Conservation (phyloP, 1,284 basidiomycete genomes). For the Pseudozyma thailandica region DNA sequence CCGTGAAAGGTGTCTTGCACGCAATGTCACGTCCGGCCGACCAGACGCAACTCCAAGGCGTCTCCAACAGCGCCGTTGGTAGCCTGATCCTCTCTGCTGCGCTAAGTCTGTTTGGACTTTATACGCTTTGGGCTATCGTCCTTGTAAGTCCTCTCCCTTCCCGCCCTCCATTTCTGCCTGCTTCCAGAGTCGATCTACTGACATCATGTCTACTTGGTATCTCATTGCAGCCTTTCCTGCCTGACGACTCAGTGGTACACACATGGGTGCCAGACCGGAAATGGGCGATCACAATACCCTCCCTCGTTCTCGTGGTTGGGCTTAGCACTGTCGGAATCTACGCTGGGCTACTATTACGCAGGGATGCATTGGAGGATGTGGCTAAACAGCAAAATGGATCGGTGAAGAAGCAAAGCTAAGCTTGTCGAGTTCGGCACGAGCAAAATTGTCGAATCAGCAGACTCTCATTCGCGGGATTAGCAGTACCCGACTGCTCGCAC, state of each 20-base stretch:
- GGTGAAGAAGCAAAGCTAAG: background rate
- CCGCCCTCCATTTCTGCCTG: background rate
- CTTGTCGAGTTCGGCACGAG: background rate
- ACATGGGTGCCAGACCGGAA: constrained; percentile 22
- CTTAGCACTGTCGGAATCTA: constrained; percentile 35
- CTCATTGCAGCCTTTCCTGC: constrained; percentile 33
- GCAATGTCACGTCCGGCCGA: constrained; percentile 7
- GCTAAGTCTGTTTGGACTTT: constrained; percentile 15
- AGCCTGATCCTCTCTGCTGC: constrained; percentile 19
- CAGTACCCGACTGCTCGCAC: too few relatives aligned
- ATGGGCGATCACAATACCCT: constrained; percentile 35
- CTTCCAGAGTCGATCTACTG: background rate
- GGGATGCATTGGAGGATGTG: constrained; percentile 17
- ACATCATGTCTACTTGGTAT: background rate
- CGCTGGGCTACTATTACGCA: constrained; percentile 19
- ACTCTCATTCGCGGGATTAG: background rate
- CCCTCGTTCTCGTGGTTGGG: constrained; percentile 25
- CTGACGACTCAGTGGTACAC: constrained; percentile 25
- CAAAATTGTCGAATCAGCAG: too few relatives aligned
- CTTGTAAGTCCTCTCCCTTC: constrained; percentile 20
- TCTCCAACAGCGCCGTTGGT: constrained; percentile 23
- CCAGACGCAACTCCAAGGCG: constrained; percentile 8
- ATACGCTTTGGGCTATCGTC: constrained; percentile 38
- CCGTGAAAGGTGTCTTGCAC: background rate
- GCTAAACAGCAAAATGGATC: background rate